These are phyloP conservation scores for Phytophthora chlamydospora DNA, from an alignment of 352 stramenopile genomes.

Conservation along the genomic window DNA sequence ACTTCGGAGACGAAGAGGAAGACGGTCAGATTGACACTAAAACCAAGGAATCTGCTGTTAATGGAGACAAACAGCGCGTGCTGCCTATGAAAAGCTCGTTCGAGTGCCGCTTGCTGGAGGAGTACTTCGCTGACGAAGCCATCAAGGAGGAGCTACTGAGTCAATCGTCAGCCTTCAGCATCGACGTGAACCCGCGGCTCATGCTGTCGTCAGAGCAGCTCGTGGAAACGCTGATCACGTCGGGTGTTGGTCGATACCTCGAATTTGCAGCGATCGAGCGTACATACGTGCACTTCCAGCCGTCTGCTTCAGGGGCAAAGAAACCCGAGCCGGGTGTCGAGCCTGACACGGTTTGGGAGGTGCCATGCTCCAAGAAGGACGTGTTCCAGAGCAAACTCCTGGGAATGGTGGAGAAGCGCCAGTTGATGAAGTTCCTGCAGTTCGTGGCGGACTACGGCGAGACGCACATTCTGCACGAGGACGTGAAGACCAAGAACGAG, in stretches of 20 bases:
- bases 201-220: slow-evolving; percentile 80
- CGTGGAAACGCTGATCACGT: slow-evolving; percentile 86
- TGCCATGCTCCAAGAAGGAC: slow-evolving; percentile 91
- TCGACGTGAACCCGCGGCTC: slow-evolving; percentile 83
- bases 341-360: slow-evolving; percentile 66
- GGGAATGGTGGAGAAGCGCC: slow-evolving; percentile 86
- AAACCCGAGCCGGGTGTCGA: slow-evolving; percentile 10
- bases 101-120: slow-evolving; percentile 49
- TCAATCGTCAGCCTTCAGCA: slow-evolving; percentile 69
- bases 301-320: slow-evolving; percentile 8
- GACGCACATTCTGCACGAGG: slow-evolving; percentile 70
- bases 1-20: slow-evolving; percentile 45
- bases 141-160: slow-evolving; percentile 41
- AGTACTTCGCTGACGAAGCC: slow-evolving; percentile 45
- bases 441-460: slow-evolving; percentile 88
- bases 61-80: slow-evolving; percentile 19
- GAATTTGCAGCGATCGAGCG: slow-evolving; percentile 89
- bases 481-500: slow-evolving; percentile 89
- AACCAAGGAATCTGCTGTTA: not conserved
- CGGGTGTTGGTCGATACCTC: slow-evolving; percentile 85
- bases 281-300: slow-evolving; percentile 74
- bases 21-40: slow-evolving; percentile 6
- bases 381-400: slow-evolving; percentile 89
- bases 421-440: slow-evolving; percentile 92
- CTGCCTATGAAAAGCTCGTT: slow-evolving; percentile 57